Evolutionary conservation across 495 filamentous ascomycete genomes (phyloP).

Genomic region (Cetradonia linearis): DNA sequence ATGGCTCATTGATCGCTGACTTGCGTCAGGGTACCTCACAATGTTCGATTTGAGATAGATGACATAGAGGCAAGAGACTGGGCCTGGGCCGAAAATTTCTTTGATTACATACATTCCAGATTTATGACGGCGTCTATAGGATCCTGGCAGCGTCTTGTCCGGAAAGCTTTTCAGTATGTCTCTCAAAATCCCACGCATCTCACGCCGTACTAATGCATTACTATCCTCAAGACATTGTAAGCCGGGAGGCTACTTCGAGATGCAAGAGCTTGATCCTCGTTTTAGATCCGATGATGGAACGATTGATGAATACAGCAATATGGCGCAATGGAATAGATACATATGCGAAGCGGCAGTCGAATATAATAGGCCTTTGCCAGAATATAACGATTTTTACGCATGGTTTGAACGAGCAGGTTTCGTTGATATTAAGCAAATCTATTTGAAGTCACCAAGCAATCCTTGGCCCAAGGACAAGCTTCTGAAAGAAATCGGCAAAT

Average conservation of each 20-base stretch:
- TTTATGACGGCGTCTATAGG: conserved; percentile 37
- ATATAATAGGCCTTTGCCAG: conserved; percentile 41
- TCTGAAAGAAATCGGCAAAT: conserved; percentile 32
- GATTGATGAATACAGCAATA: conserved; percentile 39
- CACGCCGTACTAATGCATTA: background rate
- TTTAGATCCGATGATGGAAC: conserved; percentile 52
- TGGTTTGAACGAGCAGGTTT: conserved; percentile 55
- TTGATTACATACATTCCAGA: conserved; percentile 40
- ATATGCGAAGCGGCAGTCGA: conserved; percentile 38
- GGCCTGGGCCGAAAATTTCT: conserved; percentile 37
- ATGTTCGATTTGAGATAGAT: conserved; percentile 51
- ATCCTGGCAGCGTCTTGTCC: conserved; percentile 34
- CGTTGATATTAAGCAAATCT: conserved; percentile 47
- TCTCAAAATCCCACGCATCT: background rate
- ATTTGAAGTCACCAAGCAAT: conserved; percentile 49
- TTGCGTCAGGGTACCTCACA: conserved; percentile 38
- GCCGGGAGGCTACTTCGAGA: conserved; percentile 58
- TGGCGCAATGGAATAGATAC: conserved; percentile 44
- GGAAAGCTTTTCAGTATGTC: conserved; percentile 30
- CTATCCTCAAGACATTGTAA: conserved; percentile 37
- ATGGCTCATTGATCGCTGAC: conserved; percentile 2
- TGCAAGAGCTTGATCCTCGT: conserved; percentile 50
- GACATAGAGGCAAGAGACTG: conserved; percentile 43
- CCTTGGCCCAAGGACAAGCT: conserved; percentile 46
- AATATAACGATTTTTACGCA: conserved; percentile 42